phyloP scores from a whole-genome alignment of 176 grass and related monocot species.

The Pontederia crassipes region DNA sequence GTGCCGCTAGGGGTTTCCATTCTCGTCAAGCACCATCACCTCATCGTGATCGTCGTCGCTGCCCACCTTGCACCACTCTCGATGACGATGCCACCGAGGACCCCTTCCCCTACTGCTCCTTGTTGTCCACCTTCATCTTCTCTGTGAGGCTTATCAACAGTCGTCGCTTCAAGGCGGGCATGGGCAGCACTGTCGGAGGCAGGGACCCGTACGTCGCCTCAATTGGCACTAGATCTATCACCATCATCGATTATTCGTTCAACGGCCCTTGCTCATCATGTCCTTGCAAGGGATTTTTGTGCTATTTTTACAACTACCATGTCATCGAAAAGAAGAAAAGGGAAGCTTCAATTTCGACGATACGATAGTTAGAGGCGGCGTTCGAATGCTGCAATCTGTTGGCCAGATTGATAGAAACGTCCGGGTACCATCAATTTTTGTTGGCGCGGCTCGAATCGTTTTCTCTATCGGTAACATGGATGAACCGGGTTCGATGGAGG shows the following conservation, averaged over 20 bases:
- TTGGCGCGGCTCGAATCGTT: no score
- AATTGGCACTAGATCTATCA: constrained; percentile 40
- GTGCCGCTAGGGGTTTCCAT: constrained; percentile 30
- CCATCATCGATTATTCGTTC: background rate
- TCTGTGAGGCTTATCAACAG: constrained; percentile 65
- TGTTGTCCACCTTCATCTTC: constrained; percentile 56
- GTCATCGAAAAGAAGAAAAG: no score
- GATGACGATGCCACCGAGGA: background rate
- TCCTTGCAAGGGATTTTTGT: background rate
- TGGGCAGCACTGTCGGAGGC: constrained; percentile 16
- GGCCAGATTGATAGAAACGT: no score
- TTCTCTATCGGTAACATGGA: no score
- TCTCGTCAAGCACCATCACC: constrained; percentile 9
- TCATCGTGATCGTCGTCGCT: constrained; percentile 38
- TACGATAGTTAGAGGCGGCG: no score
- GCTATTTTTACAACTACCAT: background rate
- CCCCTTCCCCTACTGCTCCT: constrained; percentile 42
- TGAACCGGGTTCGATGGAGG: no score
- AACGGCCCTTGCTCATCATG: no score
- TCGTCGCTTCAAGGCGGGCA: constrained; percentile 24
- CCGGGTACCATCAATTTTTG: no score
- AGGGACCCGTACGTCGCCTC: constrained; percentile 69
- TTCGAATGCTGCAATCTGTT: no score
- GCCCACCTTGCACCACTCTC: constrained; percentile 55
- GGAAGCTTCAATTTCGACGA: no score